Evolutionary conservation across 768 basidiomycete species (phyloP), one percentile per base, ranked within the genome.

Genomic region (Rhodotorula babjevae): DNA sequence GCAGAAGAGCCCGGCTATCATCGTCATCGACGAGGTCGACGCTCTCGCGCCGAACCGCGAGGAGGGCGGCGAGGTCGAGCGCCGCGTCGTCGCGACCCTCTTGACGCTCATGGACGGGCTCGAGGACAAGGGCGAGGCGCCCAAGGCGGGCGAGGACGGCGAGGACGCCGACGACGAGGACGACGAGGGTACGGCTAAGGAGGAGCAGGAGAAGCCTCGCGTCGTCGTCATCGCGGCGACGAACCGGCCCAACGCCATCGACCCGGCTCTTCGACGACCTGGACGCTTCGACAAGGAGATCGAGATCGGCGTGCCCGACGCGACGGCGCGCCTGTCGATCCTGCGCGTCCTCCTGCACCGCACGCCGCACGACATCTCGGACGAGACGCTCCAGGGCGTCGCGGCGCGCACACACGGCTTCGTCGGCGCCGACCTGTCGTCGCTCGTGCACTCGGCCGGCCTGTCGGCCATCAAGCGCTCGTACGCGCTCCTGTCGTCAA

Each of bases 151-250:
- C 31, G 80, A 81, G 10, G 77, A 63, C 21, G 69, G 31, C 3
- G 57, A 70, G 2, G 68, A n/a, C 3, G 57, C 68, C 3, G 68
- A 59, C 6, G 68, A 63, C 2, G 75, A 68, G 7, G 78, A 65
- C 8, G 62, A 61, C 2, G 63, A 59, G 52, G 50, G 44, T 16
- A 25, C 66, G 14, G 77, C 64, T 9, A 36, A 36, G 8, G 65
- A 59, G 46, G 57, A 68, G 52, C 47, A 68, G 47, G 70, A 68
- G 64, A 52, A 49, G 57, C 71, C 71, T 19, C 85, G 90, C 71
- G 91, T 99, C 21, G 90, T 98, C 9, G 92, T 99, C 49, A 91
- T 99, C 71, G 96, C 92, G 0, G 96, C 96, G 1, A 98, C 93
- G 4, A 96, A 97, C 80, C 84, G 93, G 31, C 93, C 92, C 11